Evolutionary conservation across 371 early-diverging fungal genomes (phyloP), one percentile per base, ranked within the genome.

Genomic region (Rhizopus delemar): DNA sequence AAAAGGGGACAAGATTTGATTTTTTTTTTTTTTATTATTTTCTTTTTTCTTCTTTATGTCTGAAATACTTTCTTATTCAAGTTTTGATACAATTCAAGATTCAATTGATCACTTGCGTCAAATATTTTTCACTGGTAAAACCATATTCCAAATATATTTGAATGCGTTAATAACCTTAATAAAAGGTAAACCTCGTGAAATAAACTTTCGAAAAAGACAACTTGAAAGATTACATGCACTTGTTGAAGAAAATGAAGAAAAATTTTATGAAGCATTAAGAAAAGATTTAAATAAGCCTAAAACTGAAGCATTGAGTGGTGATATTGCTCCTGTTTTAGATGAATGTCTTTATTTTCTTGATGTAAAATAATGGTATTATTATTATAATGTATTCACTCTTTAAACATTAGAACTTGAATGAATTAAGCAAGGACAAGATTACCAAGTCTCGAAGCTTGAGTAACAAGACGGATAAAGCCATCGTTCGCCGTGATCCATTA

Each of bases 401-500:
- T 15, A 4, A 51, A 5, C 16, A 13, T 43, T 65, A 88, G 65
- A 81, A 89, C 65, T 74, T 85, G 57, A 89, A 90, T 56, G 68
- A 66, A 29, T 77, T 90, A 71, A 76, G 78, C 45, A 78, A 80
- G 61, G 85, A 87, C 28, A 75, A 78, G 28, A 53, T 66, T 34
- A 67, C 78, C 49, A 60, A 68, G 50, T 73, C 80, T 3, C 65
- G 78, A 43, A 38, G 57, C 15, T 15, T 55, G 4, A 34, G 69
- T 38, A 62, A 80, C 34, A 62, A 68, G 1, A 56, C 69, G 60
- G 74, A 78, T 53, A 75, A 76, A 57, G 66, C 81, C 9, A 55
- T 80, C 45, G 76, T 89, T 54, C 85, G 87, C 55, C 81, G 77
- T 51, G 93, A 90, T 41, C 95, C 96, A 4, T 75, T 86, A 58